Evolutionary conservation across 225 moss, liverwort and hornwort species (phyloP), one percentile per base, ranked within the genome.

Genomic region (Asterella californica): DNA sequence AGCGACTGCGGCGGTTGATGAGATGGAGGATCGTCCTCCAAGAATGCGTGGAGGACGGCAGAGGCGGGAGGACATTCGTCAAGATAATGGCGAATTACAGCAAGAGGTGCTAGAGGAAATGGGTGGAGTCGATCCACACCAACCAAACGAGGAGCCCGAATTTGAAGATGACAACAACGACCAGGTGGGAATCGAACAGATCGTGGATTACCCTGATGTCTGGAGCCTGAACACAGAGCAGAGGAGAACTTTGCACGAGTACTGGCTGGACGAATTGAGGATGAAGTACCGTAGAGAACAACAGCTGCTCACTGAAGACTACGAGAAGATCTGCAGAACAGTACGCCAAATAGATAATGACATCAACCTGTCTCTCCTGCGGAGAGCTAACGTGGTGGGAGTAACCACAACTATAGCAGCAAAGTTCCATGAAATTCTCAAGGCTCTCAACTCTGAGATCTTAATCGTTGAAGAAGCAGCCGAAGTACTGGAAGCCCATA

Each of bases 401-500:
- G 75, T 88, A 76, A 90, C 88, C 27, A 90, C 90, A 29, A 84
- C 86, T 15, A 77, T 79, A 22, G 86, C 83, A 7, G 83, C 90
- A 0, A 76, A 52, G 57, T 25, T 74, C 59, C 82, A 74, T 29
- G 76, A 86, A 15, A 55, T 84, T 18, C 50, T 90, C 30, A 83
- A 75, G 80, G 79, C 83, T 7, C 76, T 90, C 61, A 84, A 76
- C 27, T 76, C 90, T 6, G 85, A 87, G 29, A 81, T 90, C 0
- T 52, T 90, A 10, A 84, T 90, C 14, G 88, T 90, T 6, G 90
- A 90, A 79, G 88, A 90, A 78, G 90, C 90, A 29, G 87, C 88
- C 2, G 90, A 90, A 84, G 87, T 87, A 24, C 78, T 90, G 1
- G 87, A 90, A 36, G 84, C 75, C 0, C 85, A 86, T 52, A 73